Evolutionary conservation across 305 asterid species (phyloP).

Genomic region (Euphrasia arctica): DNA sequence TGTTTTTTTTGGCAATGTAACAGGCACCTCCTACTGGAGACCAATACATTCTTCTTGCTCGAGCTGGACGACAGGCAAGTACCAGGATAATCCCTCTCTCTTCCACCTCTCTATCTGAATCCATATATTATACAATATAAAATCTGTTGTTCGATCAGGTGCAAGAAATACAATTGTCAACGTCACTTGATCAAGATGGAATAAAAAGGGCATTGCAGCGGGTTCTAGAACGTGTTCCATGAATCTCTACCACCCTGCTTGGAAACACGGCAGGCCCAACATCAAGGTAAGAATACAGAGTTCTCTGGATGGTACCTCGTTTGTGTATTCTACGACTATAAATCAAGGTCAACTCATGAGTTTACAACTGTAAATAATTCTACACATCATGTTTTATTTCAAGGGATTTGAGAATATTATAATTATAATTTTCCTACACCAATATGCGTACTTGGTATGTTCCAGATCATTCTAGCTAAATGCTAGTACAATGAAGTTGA

Average conservation of each 20-base stretch:
- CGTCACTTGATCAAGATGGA: constrained; percentile 87
- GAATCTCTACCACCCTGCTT: constrained; percentile 10
- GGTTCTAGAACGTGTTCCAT: constrained; percentile 85
- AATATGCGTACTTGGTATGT: too few species aligned
- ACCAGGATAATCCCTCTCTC: neutral
- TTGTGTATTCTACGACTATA: neutral
- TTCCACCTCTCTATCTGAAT: constrained; percentile 3
- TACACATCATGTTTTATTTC: neutral
- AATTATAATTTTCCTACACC: too few species aligned
- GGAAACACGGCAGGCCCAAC: neutral
- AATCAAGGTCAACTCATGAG: neutral
- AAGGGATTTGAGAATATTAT: neutral
- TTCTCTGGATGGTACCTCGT: constrained; percentile 3
- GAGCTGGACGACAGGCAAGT: constrained; percentile 94
- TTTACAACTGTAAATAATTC: neutral
- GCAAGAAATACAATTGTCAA: constrained; percentile 83
- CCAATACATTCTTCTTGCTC: constrained; percentile 85
- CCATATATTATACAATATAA: neutral
- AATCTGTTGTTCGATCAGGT: constrained; percentile 43
- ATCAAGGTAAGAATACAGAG: neutral
- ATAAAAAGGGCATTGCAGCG: constrained; percentile 77
- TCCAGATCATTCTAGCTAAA: too few species aligned
- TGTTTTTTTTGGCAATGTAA: constrained; percentile 19
- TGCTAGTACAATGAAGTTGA: too few species aligned
- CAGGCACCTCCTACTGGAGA: constrained; percentile 81